Percentiles rank a stretch among this genome's conserved stretches.
Conservation (phyloP, 176 grass and related monocot species). For the Tuctoria greenei region DNA sequence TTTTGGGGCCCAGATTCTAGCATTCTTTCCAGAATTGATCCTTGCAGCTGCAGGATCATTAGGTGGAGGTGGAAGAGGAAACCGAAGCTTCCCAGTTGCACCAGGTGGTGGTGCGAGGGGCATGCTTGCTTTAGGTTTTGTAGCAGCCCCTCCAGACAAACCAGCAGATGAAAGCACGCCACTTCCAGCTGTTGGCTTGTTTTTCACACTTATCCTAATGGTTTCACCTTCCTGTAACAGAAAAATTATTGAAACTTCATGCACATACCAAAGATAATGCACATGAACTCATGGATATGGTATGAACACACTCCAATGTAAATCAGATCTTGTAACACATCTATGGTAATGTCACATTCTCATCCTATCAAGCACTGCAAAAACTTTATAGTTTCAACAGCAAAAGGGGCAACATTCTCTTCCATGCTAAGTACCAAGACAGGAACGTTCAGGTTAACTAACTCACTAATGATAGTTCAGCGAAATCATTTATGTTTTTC, state of each 20-base stretch:
- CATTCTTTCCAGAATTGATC: slow-evolving; percentile 56
- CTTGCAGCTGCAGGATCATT: slow-evolving; percentile 80
- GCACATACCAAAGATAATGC: slow-evolving; percentile 17
- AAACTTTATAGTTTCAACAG: slow-evolving; percentile 1
- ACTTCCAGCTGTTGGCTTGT: slow-evolving; percentile 66
- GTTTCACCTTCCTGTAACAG: slow-evolving; percentile 91
- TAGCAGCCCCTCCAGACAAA: slow-evolving; percentile 52
- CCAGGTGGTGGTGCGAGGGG: slow-evolving; percentile 79
- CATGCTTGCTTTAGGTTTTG: slow-evolving; percentile 59
- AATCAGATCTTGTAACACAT: neutral
- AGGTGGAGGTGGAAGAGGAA: slow-evolving; percentile 88
- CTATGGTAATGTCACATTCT: neutral
- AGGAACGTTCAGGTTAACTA: neutral
- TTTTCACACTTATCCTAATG: slow-evolving; percentile 97
- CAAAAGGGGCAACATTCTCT: neutral
- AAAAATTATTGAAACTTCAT: slow-evolving; percentile 24
- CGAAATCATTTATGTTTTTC: neutral
- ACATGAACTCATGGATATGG: neutral
- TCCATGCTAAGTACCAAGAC: neutral
- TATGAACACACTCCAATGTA: neutral
- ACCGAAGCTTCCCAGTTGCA: slow-evolving; percentile 71
- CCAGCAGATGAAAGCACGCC: slow-evolving; percentile 67
- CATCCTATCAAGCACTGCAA: neutral
- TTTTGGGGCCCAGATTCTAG: slow-evolving; percentile 42
- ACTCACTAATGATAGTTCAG: neutral